A percentile compares a stretch with the other conserved stretches of the same genome.
These are phyloP conservation scores for Globisporangium cederbergense DNA, from an alignment of 352 stramenopile species.

Conservation along the genomic window DNA sequence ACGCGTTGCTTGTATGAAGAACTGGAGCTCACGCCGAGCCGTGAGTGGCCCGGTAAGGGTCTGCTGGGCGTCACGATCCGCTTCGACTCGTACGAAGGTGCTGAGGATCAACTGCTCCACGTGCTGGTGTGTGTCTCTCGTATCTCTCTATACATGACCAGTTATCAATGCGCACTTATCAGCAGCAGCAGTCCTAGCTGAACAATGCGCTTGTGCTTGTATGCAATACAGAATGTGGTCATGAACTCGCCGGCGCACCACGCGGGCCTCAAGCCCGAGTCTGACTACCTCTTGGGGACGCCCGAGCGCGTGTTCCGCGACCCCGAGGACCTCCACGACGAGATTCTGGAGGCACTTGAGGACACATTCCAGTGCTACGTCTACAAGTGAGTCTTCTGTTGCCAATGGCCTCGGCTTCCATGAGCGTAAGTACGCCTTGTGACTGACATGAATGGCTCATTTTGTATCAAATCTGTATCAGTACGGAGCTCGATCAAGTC, in stretches of 20 bases:
- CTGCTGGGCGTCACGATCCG: constrained; percentile 97
- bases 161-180: no score
- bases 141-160: neutral
- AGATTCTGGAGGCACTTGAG: constrained; percentile 89
- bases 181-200: no score
- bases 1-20: constrained; percentile 25
- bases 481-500: constrained; percentile 90
- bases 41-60: constrained; percentile 92
- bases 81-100: constrained; percentile 95
- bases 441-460: neutral
- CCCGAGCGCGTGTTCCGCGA: constrained; percentile 85
- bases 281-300: constrained; percentile 96
- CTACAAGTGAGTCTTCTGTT: constrained; percentile 83
- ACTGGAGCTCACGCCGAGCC: constrained; percentile 87
- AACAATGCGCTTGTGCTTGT: neutral
- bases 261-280: constrained; percentile 83
- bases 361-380: constrained; percentile 96
- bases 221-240: constrained; percentile 64
- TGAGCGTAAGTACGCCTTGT: neutral
- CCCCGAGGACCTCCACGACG: constrained; percentile 85
- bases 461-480: constrained; percentile 16
- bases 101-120: constrained; percentile 94
- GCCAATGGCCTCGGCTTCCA: neutral
- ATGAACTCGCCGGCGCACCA: constrained; percentile 86
- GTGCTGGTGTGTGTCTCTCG: constrained; percentile 70